Conservation (phyloP, 768 basidiomycete species). For the Tylopilus intermedius region DNA sequence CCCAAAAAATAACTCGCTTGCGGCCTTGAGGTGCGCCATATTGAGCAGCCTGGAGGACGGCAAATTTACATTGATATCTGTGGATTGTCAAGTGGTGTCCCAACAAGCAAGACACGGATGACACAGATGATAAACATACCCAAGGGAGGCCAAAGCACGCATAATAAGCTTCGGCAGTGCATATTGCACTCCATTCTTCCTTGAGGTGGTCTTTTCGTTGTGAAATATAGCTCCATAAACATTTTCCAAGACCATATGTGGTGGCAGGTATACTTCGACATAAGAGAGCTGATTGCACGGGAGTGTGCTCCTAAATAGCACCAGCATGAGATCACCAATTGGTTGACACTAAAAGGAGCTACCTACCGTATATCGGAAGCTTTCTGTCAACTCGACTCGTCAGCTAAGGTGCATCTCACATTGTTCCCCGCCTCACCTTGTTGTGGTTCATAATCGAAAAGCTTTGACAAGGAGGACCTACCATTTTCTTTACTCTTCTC, state of each 20-base stretch:
- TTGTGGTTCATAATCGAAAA: slow-evolving; percentile 62
- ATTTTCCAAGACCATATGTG: slow-evolving; percentile 69
- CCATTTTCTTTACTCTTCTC: background rate
- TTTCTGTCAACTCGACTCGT: slow-evolving; percentile 33
- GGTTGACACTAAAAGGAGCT: background rate
- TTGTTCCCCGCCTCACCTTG: slow-evolving; percentile 38
- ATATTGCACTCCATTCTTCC: slow-evolving; percentile 38
- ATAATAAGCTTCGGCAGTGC: slow-evolving; percentile 67
- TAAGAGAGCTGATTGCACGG: slow-evolving; percentile 68
- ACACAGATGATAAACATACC: slow-evolving; percentile 39
- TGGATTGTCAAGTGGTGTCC: background rate
- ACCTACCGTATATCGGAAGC: slow-evolving; percentile 56
- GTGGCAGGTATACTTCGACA: slow-evolving; percentile 59
- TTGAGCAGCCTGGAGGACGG: slow-evolving; percentile 62
- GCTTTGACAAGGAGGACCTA: slow-evolving; percentile 74
- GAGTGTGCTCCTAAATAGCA: slow-evolving; percentile 47
- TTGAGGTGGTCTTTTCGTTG: slow-evolving; percentile 39
- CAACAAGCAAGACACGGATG: background rate
- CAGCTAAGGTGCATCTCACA: background rate
- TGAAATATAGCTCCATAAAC: slow-evolving; percentile 57
- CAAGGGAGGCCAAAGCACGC: slow-evolving; percentile 55
- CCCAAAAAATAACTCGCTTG: slow-evolving; percentile 63
- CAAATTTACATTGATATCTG: slow-evolving; percentile 60
- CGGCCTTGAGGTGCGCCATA: slow-evolving; percentile 73
- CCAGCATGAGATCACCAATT: background rate